Evolutionary conservation across 345 rosid species (phyloP).

Genomic region (Theobroma cacao): DNA sequence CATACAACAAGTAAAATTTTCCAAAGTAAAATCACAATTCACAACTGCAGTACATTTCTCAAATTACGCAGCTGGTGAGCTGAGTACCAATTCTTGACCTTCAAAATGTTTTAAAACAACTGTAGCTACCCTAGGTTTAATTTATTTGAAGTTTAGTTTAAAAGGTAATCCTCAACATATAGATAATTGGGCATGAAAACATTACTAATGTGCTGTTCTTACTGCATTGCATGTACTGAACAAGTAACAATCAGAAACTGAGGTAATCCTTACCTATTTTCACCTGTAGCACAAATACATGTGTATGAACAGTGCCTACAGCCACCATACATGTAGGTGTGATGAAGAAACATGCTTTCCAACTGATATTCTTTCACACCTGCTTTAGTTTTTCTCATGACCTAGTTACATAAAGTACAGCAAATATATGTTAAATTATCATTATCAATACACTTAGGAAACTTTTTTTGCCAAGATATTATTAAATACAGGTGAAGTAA

Average conservation of each 20-base stretch:
- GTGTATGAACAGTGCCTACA: slow-evolving; percentile 97
- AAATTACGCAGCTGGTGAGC: neutral
- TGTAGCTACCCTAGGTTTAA: neutral
- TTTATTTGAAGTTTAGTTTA: neutral
- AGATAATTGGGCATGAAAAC: neutral
- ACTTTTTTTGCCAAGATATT: neutral
- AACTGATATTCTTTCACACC: slow-evolving; percentile 90
- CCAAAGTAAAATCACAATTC: neutral
- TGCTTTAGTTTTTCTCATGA: slow-evolving; percentile 63
- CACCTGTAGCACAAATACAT: slow-evolving; percentile 96
- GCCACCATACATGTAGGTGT: slow-evolving; percentile 89
- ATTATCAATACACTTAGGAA: neutral
- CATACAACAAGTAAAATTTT: neutral
- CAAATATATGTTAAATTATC: neutral
- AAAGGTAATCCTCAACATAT: neutral
- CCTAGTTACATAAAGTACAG: slow-evolving; percentile 38
- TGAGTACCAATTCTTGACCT: neutral
- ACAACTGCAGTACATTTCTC: neutral
- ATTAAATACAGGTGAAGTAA: neutral
- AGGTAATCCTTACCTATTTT: slow-evolving; percentile 54
- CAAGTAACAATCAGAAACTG: neutral
- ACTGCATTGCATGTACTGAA: neutral
- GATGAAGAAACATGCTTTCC: slow-evolving; percentile 94
- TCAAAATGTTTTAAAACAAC: slow-evolving; percentile 1
- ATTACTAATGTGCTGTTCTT: neutral